Conservation (phyloP, 441 rosid genomes). For the Corymbia citriodora region DNA sequence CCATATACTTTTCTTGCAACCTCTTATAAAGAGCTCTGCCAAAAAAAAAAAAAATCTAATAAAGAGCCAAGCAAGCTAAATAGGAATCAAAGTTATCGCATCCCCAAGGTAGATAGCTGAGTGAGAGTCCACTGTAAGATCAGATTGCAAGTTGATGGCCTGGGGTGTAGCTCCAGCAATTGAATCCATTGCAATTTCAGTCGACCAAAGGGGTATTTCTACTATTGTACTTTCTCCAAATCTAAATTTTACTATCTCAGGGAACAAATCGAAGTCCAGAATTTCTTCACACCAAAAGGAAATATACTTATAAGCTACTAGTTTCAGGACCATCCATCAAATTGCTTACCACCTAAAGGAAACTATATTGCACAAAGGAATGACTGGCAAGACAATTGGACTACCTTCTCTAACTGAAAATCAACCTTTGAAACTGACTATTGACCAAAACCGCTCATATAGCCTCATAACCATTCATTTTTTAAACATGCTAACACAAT, state of each 20-base stretch:
- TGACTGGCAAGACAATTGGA: neutral
- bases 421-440: neutral
- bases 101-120: neutral
- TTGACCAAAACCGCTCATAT: neutral
- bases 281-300: neutral
- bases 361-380: neutral
- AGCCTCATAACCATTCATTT: neutral
- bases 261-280: neutral
- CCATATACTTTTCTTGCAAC: neutral
- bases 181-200: neutral
- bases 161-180: neutral
- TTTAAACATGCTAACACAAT: neutral
- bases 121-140: neutral
- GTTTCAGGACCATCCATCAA: neutral
- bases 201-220: neutral
- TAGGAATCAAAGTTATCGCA: neutral
- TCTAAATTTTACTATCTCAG: neutral
- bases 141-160: neutral
- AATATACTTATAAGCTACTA: neutral
- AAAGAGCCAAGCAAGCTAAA: neutral
- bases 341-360: neutral
- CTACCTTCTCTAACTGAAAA: neutral
- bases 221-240: neutral
- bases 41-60: neutral
- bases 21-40: neutral